phyloP scores from a whole-genome alignment of 495 filamentous ascomycete species.

The Evernia prunastri region DNA sequence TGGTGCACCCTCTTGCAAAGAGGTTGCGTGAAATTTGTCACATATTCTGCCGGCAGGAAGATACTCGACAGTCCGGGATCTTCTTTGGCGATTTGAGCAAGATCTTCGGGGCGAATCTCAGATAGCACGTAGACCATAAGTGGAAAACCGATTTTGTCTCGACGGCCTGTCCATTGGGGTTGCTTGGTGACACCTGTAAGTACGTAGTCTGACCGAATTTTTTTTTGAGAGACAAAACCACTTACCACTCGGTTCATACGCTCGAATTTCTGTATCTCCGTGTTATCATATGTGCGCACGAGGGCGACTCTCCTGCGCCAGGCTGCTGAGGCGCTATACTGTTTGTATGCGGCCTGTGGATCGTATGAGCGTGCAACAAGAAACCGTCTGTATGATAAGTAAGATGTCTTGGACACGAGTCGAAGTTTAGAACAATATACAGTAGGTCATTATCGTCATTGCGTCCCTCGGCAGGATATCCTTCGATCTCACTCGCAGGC shows the following conservation, averaged over 20 bases:
- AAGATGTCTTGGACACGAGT: not conserved
- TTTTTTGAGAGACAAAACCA: not conserved
- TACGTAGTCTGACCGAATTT: not conserved
- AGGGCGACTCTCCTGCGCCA: conserved; percentile 73
- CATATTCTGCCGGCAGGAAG: conserved; percentile 79
- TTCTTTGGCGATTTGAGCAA: conserved; percentile 63
- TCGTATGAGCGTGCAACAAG: not conserved
- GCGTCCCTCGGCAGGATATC: not conserved
- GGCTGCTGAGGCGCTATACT: conserved; percentile 79
- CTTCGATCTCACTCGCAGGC: not conserved
- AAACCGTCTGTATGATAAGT: not conserved
- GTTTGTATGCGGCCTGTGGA: conserved; percentile 50
- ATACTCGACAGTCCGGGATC: conserved; percentile 63
- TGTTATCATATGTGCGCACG: conserved; percentile 61
- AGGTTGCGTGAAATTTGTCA: conserved; percentile 75
- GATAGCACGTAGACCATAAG: conserved; percentile 79
- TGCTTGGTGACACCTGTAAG: not conserved
- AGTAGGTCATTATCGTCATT: not conserved
- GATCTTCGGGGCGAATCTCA: conserved; percentile 68
- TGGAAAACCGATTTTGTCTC: conserved; percentile 77
- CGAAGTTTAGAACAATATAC: not conserved
- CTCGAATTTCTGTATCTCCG: conserved; percentile 63
- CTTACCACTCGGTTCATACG: conserved; percentile 1
- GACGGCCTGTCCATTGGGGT: conserved; percentile 44
- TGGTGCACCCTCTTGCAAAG: conserved; percentile 57